phyloP scores from a whole-genome alignment of 148 eudicot species.

The Vaccinium corymbosum region DNA sequence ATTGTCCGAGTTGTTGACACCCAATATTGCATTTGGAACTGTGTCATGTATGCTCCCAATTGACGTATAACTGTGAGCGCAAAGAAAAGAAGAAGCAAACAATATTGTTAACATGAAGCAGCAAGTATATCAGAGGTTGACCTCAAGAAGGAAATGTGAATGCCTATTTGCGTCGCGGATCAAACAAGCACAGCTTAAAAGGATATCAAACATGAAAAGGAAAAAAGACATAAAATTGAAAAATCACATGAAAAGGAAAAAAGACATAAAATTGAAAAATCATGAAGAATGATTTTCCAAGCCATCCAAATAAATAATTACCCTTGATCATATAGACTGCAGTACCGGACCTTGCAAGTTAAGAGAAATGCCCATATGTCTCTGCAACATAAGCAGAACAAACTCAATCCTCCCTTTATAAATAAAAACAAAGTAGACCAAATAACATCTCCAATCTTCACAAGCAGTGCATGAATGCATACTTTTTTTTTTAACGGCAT shows the following conservation, averaged over 20 bases:
- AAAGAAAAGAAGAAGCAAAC: slow-evolving; percentile 3
- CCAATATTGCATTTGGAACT: slow-evolving; percentile 72
- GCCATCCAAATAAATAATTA: slow-evolving; percentile 30
- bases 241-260: too few species aligned
- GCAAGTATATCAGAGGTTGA: not conserved
- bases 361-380: slow-evolving; percentile 95
- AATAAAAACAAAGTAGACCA: not conserved
- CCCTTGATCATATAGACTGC: slow-evolving; percentile 99
- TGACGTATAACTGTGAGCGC: slow-evolving; percentile 71
- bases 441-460: slow-evolving; percentile 8
- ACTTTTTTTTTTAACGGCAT: too few species aligned
- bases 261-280: not conserved
- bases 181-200: slow-evolving; percentile 12
- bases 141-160: not conserved
- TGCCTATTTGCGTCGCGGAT: not conserved
- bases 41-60: slow-evolving; percentile 92
- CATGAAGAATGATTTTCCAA: slow-evolving; percentile 7
- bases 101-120: not conserved
- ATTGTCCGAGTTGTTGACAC: slow-evolving; percentile 33
- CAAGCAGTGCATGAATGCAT: not conserved
- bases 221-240: not conserved
- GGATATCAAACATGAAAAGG: not conserved
- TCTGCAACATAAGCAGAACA: slow-evolving; percentile 40
- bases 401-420: slow-evolving; percentile 7
- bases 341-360: slow-evolving; percentile 85